Conservation (phyloP, 805 yeast genomes). For the Saccharomycopsis microspora region DNA sequence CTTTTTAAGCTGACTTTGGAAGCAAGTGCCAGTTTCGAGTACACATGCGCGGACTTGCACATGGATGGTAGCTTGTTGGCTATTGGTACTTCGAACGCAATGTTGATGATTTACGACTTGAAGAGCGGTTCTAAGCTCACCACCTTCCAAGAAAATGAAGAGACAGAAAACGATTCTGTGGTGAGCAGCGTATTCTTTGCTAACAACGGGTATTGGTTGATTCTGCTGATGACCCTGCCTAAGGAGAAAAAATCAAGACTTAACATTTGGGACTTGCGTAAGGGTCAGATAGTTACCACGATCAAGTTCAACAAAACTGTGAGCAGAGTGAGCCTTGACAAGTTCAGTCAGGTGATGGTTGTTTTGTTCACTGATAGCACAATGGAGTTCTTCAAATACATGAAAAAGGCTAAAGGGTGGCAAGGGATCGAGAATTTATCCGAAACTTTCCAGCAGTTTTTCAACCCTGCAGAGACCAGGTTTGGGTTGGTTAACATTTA, state of each 20-base stretch:
- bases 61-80: slow-evolving; percentile 39
- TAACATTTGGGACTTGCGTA: slow-evolving; percentile 40
- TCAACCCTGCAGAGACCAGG: not conserved
- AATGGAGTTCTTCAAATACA: slow-evolving; percentile 13
- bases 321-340: slow-evolving; percentile 10
- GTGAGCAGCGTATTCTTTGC: slow-evolving; percentile 38
- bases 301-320: slow-evolving; percentile 8
- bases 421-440: slow-evolving; percentile 3
- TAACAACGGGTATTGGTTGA: slow-evolving; percentile 54
- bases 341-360: slow-evolving; percentile 11
- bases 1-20: slow-evolving; percentile 6
- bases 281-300: slow-evolving; percentile 19
- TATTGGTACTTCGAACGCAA: slow-evolving; percentile 25
- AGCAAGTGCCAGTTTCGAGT: slow-evolving; percentile 16
- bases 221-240: slow-evolving; percentile 22
- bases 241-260: slow-evolving; percentile 16
- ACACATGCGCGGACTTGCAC: slow-evolving; percentile 23
- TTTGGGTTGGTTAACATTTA: slow-evolving; percentile 2
- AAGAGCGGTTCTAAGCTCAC: slow-evolving; percentile 28
- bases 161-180: slow-evolving; percentile 17
- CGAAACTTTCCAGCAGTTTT: not conserved
- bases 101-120: slow-evolving; percentile 29
- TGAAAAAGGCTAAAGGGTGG: slow-evolving; percentile 16
- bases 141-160: slow-evolving; percentile 18
- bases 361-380: slow-evolving; percentile 6